Evolutionary conservation across 805 yeast species (phyloP), one percentile per base, ranked within the genome.

Genomic region (Hanseniaspora hatyaiensis): DNA sequence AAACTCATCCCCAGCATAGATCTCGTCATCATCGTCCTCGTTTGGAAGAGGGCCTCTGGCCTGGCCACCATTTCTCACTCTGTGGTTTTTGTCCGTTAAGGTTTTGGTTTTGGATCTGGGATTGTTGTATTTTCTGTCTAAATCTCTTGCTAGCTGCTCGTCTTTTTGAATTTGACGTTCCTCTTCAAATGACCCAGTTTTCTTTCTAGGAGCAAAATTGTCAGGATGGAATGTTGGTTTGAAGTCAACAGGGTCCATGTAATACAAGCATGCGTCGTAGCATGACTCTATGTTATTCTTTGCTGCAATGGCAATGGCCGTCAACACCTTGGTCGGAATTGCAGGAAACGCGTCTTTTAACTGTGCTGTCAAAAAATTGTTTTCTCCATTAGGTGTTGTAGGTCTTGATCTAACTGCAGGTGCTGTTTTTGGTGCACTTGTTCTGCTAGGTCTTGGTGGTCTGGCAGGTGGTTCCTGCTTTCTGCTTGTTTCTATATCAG

Each of bases 341-440:
- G 69, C 66, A 1, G 98, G 97, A 62, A 89, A 89, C 0, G 96
- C 96, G 19, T 85, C 95, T 55, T 72, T 70, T 52, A 89, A 69
- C 34, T 84, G 80, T 42, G 72, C 67, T 41, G 57, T 52, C 18
- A 62, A 24, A 52, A 30, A 59, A 61, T 49, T 59, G 59, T 42
- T 52, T 57, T 37, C 39, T 40, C 40, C 40, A 19, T 28, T 26
- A 23, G 40, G 47, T 15, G 28, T 12, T 5, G 31, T 31, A 28
- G 50, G 51, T 31, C 11, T 51, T 44, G 37, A 3, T 3, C 15
- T 28, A 13, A 16, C 47, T 40, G 47, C 52, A 37, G 51, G 20
- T 33, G 50, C 53, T 2, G 18, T 31, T 23, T 38, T 29, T 6
- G 22, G 3, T n/a, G 36, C 18, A n/a, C 44, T 23, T 9, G 40